A percentile compares a stretch with the other conserved stretches of the same genome.
Conservation (phyloP, 108 stramenopile genomes). For the Nitzschia palea region DNA sequence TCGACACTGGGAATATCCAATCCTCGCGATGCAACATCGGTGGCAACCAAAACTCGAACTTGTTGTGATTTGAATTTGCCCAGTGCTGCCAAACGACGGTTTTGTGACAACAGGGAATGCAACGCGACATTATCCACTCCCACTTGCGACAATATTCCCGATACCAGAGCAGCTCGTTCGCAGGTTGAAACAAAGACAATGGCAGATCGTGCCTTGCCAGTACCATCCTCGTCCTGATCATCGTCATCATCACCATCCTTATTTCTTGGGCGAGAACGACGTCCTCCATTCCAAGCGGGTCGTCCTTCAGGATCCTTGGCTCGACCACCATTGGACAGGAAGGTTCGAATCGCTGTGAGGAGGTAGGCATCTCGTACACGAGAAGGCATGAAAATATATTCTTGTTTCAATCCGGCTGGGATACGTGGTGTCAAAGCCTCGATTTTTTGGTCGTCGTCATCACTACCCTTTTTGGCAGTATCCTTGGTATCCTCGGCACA, state of each 20-base stretch:
- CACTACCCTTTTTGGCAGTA: slow-evolving; percentile 15
- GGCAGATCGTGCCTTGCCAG: slow-evolving; percentile 71
- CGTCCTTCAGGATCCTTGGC: slow-evolving; percentile 38
- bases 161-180: slow-evolving; percentile 89
- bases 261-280: slow-evolving; percentile 18
- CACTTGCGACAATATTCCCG: slow-evolving; percentile 84
- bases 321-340: slow-evolving; percentile 80
- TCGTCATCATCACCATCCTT: slow-evolving; percentile 28
- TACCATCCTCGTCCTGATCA: slow-evolving; percentile 48
- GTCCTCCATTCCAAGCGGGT: slow-evolving; percentile 25
- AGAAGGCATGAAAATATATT: slow-evolving; percentile 96
- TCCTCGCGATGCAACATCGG: slow-evolving; percentile 96
- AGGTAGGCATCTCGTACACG: slow-evolving; percentile 86
- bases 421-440: slow-evolving; percentile 62
- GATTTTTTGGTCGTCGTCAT: slow-evolving; percentile 21
- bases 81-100: slow-evolving; percentile 87
- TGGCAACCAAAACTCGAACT: slow-evolving; percentile 93
- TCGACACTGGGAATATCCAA: slow-evolving; percentile 97
- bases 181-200: slow-evolving; percentile 98
- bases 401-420: slow-evolving; percentile 87
- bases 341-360: slow-evolving; percentile 64
- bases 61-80: slow-evolving; percentile 89
- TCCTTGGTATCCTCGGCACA: slow-evolving; percentile 17
- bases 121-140: slow-evolving; percentile 90
- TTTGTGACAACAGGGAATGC: slow-evolving; percentile 91